These are phyloP conservation scores for Cynara cardunculus DNA, from an alignment of 129 eudicot genomes.

Conservation along the genomic window DNA sequence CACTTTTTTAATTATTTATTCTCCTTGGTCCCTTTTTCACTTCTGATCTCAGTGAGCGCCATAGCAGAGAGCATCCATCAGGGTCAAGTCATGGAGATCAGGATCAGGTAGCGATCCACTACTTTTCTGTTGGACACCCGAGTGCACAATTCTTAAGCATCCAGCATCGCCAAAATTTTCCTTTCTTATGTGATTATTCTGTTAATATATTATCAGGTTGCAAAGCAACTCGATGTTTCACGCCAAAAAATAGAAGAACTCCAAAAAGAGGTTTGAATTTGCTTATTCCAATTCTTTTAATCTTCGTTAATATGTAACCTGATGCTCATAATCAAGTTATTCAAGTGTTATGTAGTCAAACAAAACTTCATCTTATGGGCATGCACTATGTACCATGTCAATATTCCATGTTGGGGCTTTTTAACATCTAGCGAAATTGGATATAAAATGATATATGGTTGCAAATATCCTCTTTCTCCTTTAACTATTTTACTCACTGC, in stretches of 20 bases:
- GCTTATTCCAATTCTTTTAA: conserved; percentile 15
- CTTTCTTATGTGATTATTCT: conserved; percentile 7
- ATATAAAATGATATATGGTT: neutral
- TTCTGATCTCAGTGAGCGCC: conserved; percentile 41
- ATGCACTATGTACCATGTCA: neutral
- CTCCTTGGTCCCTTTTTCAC: conserved; percentile 34
- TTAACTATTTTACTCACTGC: too few relatives aligned
- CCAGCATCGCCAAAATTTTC: neutral
- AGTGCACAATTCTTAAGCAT: neutral
- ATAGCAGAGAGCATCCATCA: conserved; percentile 55
- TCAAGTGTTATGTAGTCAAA: neutral
- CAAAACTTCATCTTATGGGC: neutral
- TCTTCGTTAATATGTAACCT: neutral
- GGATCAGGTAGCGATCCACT: conserved; percentile 41
- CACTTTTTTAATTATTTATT: neutral
- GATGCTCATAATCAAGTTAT: conserved; percentile 2
- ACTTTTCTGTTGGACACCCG: neutral
- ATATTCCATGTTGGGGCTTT: neutral
- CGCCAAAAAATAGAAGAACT: conserved; percentile 64
- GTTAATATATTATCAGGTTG: conserved; percentile 35
- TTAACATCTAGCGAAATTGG: neutral
- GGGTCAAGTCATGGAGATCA: conserved; percentile 56
- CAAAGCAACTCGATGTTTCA: conserved; percentile 46
- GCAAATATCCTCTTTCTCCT: too few relatives aligned
- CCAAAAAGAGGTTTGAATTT: conserved; percentile 60